A percentile compares a stretch with the other conserved stretches of the same genome.
These are phyloP conservation scores for Coemansia sp. DNA, from an alignment of 192 early-diverging fungal genomes.

Conservation along the genomic window DNA sequence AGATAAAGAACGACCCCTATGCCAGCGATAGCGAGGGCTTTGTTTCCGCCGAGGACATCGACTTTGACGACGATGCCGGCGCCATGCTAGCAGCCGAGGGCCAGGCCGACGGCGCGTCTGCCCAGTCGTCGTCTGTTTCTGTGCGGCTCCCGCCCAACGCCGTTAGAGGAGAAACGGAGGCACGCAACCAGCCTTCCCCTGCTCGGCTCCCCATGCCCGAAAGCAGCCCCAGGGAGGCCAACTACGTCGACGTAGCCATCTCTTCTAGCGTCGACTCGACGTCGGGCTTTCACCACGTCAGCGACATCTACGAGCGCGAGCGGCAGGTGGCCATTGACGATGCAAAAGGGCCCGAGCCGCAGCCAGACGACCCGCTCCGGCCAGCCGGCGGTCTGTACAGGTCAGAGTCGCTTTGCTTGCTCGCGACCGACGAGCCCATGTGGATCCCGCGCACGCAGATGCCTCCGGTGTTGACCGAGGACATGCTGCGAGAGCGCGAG, in stretches of 20 bases:
- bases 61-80: conserved; percentile 7
- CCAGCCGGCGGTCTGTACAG: conserved; percentile 55
- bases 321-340: conserved; percentile 1
- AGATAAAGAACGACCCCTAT: conserved; percentile 24
- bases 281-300: conserved; percentile 49
- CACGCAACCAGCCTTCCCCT: background rate
- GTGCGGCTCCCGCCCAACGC: conserved; percentile 44
- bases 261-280: conserved; percentile 48
- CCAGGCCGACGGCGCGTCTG: conserved; percentile 2
- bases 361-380: conserved; percentile 4
- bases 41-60: conserved; percentile 46
- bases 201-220: background rate
- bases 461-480: conserved; percentile 80
- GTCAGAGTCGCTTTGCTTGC: conserved; percentile 49
- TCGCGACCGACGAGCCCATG: conserved; percentile 60
- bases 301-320: conserved; percentile 38
- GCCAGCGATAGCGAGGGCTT: conserved; percentile 51
- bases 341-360: conserved; percentile 1
- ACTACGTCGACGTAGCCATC: conserved; percentile 43
- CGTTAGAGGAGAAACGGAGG: background rate
- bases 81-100: background rate
- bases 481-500: conserved; percentile 82
- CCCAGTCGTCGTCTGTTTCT: background rate
- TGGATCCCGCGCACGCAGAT: conserved; percentile 69
- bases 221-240: conserved; percentile 12